Evolutionary conservation across 441 rosid genomes (phyloP).

Genomic region (Corymbia citriodora): DNA sequence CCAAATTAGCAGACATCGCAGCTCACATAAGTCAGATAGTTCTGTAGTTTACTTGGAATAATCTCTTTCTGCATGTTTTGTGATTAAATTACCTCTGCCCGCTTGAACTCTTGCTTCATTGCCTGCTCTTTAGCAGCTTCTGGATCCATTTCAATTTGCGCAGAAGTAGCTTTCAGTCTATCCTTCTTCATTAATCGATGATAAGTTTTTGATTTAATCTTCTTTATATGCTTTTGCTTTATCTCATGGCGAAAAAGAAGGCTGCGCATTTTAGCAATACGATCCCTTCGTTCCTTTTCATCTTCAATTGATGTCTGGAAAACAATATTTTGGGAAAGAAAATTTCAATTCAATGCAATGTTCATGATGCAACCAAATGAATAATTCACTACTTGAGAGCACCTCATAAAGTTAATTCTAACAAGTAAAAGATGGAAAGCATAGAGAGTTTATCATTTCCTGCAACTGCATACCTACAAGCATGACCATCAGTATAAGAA

Average conservation of each 20-base stretch:
- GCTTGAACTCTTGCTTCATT: slow-evolving; percentile 61
- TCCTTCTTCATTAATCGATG: slow-evolving; percentile 74
- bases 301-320: slow-evolving; percentile 79
- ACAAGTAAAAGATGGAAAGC: neutral
- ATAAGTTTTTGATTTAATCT: slow-evolving; percentile 92
- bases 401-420: neutral
- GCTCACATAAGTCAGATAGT: neutral
- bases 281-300: slow-evolving; percentile 45
- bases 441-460: neutral
- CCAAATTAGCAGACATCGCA: slow-evolving; percentile 6
- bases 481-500: neutral
- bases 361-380: neutral
- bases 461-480: neutral
- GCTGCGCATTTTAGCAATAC: slow-evolving; percentile 76
- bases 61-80: neutral
- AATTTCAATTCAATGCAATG: neutral
- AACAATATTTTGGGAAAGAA: slow-evolving; percentile 13
- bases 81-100: slow-evolving; percentile 63
- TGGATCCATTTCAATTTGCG: slow-evolving; percentile 58
- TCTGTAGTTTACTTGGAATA: neutral
- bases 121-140: slow-evolving; percentile 84
- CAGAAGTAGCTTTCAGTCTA: slow-evolving; percentile 36
- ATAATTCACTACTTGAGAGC: neutral
- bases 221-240: slow-evolving; percentile 77
- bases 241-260: slow-evolving; percentile 85